phyloP scores from a whole-genome alignment of 2,329 filamentous ascomycete species.

The Metarhizium anisopliae region DNA sequence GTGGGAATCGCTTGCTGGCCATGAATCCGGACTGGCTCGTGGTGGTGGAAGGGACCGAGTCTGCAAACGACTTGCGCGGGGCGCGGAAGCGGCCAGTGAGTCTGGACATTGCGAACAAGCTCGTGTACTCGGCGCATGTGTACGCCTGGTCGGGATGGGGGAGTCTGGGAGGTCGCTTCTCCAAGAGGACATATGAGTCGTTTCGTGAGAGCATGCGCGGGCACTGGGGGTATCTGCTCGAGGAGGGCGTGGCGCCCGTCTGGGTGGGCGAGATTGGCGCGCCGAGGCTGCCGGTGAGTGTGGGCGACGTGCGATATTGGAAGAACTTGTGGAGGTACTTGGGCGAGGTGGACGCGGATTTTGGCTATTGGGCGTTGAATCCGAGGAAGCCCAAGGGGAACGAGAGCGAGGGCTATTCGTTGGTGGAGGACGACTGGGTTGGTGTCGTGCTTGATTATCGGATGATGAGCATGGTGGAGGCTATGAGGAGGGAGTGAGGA shows the following conservation, averaged over 20 bases:
- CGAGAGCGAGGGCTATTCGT: conserved; percentile 49
- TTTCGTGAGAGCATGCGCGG: conserved; percentile 53
- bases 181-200: conserved; percentile 50
- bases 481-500: conserved; percentile 28
- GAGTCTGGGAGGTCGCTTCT: conserved; percentile 48
- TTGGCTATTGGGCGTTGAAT: conserved; percentile 64
- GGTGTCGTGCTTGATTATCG: conserved; percentile 54
- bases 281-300: conserved; percentile 36
- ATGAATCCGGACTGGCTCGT: conserved; percentile 58
- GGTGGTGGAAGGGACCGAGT: conserved; percentile 59
- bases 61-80: conserved; percentile 54
- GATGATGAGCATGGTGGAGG: conserved; percentile 50
- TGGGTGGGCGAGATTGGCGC: conserved; percentile 63
- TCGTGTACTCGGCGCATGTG: conserved; percentile 62
- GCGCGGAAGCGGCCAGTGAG: conserved; percentile 46
- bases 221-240: conserved; percentile 58
- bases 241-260: conserved; percentile 39
- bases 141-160: conserved; percentile 66
- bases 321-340: conserved; percentile 51
- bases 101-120: conserved; percentile 42
- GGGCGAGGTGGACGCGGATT: conserved; percentile 50
- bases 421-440: conserved; percentile 55
- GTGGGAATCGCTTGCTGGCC: conserved; percentile 49
- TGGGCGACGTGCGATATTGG: conserved; percentile 58
- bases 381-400: conserved; percentile 52